phyloP scores from a whole-genome alignment of 306 rosid species.

The Corylus americana region DNA sequence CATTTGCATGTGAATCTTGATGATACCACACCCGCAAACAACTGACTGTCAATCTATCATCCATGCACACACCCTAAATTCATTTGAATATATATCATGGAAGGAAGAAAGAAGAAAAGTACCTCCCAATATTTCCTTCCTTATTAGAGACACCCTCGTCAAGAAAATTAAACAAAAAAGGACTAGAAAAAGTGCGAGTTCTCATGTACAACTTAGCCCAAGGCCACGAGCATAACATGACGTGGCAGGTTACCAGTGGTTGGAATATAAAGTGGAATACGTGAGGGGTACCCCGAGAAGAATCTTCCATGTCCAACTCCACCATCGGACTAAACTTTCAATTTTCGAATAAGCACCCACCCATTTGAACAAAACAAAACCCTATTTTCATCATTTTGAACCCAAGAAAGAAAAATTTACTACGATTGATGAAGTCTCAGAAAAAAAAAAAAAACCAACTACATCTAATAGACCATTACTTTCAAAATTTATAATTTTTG shows the following conservation, averaged over 20 bases:
- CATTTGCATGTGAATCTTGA: constrained; percentile 93
- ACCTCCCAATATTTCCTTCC: neutral
- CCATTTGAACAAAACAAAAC: constrained; percentile 38
- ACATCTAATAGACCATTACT: neutral
- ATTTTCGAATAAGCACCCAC: neutral
- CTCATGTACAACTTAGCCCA: constrained; percentile 28
- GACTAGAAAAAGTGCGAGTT: constrained; percentile 15
- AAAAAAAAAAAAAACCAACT: neutral
- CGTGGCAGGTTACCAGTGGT: constrained; percentile 50
- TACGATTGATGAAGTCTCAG: neutral
- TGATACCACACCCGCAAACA: constrained; percentile 89
- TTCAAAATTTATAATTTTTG: constrained; percentile 11
- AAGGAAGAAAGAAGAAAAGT: neutral
- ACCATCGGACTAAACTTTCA: constrained; percentile 21
- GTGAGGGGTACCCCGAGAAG: constrained; percentile 39
- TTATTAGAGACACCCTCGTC: neutral
- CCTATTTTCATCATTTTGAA: neutral
- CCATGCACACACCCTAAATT: constrained; percentile 26
- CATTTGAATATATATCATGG: neutral
- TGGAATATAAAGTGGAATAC: constrained; percentile 28
- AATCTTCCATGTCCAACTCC: constrained; percentile 38
- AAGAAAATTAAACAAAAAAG: neutral
- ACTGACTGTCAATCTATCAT: constrained; percentile 55
- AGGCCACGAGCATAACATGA: constrained; percentile 47
- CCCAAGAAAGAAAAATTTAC: neutral